phyloP scores from a whole-genome alignment of 257 asterid species.

The Ocimum tenuiflorum region DNA sequence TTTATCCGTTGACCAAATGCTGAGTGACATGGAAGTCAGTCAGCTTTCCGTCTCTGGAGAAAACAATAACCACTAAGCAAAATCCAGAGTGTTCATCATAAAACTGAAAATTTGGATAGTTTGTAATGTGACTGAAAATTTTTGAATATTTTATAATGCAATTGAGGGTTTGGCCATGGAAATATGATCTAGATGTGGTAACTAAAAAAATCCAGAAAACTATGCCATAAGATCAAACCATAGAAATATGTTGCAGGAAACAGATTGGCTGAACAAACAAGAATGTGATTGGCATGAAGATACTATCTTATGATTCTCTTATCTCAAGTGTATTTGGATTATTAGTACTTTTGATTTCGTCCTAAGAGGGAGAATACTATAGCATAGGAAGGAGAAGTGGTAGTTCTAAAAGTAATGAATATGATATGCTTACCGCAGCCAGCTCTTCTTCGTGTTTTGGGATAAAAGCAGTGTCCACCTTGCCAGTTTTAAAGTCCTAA shows the following conservation, averaged over 20 bases:
- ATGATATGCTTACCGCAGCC: conserved; percentile 63
- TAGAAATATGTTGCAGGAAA: not conserved
- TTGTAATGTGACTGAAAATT: too few species aligned
- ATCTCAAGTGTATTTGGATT: not conserved
- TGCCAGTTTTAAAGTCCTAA: conserved; percentile 87
- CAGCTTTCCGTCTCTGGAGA: too few species aligned
- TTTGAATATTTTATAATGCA: too few species aligned
- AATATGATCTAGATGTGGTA: not conserved
- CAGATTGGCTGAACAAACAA: not conserved
- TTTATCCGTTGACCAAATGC: too few species aligned
- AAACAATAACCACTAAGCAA: too few species aligned
- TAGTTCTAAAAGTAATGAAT: not conserved
- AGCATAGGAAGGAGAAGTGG: not conserved
- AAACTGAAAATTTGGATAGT: too few species aligned
- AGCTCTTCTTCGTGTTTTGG: conserved; percentile 96
- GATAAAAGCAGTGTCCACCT: conserved; percentile 92
- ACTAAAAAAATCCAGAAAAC: not conserved
- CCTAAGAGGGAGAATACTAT: not conserved
- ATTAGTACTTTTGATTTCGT: not conserved
- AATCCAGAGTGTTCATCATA: too few species aligned
- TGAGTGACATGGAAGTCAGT: too few species aligned
- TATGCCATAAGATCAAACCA: not conserved
- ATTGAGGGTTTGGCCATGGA: not conserved
- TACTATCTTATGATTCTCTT: not conserved
- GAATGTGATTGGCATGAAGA: not conserved